Evolutionary conservation across 805 yeast species (phyloP).

Genomic region (Lachancea dasiensis): DNA sequence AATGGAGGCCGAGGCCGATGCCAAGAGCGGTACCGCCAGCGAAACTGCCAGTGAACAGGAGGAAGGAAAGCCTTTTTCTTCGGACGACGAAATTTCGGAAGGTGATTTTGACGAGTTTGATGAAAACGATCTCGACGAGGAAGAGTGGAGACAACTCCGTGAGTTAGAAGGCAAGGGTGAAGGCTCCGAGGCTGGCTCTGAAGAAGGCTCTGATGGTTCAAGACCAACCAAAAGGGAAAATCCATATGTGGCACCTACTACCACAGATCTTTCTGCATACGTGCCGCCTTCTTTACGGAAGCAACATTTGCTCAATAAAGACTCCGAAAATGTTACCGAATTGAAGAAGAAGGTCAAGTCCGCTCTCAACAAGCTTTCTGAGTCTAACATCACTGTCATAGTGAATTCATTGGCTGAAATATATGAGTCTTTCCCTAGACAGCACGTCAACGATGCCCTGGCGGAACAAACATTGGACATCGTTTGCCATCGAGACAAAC

Average conservation of each 20-base stretch:
- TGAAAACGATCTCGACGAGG: slow-evolving; percentile 35
- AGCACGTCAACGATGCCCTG: slow-evolving; percentile 66
- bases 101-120: slow-evolving; percentile 41
- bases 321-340: slow-evolving; percentile 42
- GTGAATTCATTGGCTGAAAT: slow-evolving; percentile 61
- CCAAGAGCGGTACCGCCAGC: slow-evolving; percentile 22
- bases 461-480: slow-evolving; percentile 60
- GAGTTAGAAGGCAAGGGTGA: slow-evolving; percentile 31
- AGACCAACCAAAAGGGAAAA: slow-evolving; percentile 44
- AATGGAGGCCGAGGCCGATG: slow-evolving; percentile 29
- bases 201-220: slow-evolving; percentile 26
- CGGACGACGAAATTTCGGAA: slow-evolving; percentile 39
- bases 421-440: slow-evolving; percentile 65
- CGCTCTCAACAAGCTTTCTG: slow-evolving; percentile 81
- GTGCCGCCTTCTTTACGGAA: slow-evolving; percentile 84
- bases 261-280: slow-evolving; percentile 43
- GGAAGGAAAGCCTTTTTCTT: slow-evolving; percentile 33
- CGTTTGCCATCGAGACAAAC: slow-evolving; percentile 54
- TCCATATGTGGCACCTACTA: slow-evolving; percentile 63
- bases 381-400: slow-evolving; percentile 69
- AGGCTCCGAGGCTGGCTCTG: no score
- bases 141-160: slow-evolving; percentile 29
- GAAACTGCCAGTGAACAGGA: slow-evolving; percentile 25
- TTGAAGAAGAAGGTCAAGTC: slow-evolving; percentile 69
- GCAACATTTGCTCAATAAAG: slow-evolving; percentile 36